These are phyloP conservation scores for Rhizopus delemar DNA, from an alignment of 371 early-diverging fungal species.

Conservation along the genomic window DNA sequence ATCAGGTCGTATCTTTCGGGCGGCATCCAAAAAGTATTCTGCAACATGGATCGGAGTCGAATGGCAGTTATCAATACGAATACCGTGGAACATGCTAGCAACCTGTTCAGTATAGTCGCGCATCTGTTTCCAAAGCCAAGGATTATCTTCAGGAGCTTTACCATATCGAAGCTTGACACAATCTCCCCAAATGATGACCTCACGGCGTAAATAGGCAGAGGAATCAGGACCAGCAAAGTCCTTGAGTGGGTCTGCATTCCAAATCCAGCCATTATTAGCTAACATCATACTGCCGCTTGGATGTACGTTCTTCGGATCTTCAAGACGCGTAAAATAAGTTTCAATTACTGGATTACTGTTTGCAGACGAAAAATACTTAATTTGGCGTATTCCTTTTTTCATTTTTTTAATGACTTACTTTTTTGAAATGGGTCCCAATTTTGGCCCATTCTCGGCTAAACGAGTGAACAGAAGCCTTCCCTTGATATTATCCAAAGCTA, in stretches of 20 bases:
- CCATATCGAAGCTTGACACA: conserved; percentile 98
- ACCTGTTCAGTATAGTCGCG: conserved; percentile 82
- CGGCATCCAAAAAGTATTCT: conserved; percentile 86
- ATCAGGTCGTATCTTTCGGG: conserved; percentile 81
- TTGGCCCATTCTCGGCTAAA: conserved; percentile 73
- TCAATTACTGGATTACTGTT: conserved; percentile 79
- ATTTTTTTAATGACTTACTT: conserved; percentile 35
- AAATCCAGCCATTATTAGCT: conserved; percentile 98
- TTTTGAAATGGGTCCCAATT: conserved; percentile 50
- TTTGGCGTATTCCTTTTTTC: background rate
- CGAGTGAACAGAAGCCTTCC: conserved; percentile 84
- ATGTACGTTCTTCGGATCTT: conserved; percentile 48
- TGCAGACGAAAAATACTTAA: background rate
- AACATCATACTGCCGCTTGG: conserved; percentile 64
- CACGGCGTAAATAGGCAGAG: conserved; percentile 86
- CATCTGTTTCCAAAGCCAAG: conserved; percentile 96
- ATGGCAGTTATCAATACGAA: conserved; percentile 98
- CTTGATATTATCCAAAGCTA: conserved; percentile 73
- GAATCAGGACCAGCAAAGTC: conserved; percentile 91
- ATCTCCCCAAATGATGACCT: conserved; percentile 97
- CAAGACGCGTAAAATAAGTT: conserved; percentile 87
- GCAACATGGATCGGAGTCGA: conserved; percentile 96
- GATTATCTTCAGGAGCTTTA: conserved; percentile 76
- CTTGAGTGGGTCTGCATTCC: conserved; percentile 92
- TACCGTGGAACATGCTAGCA: conserved; percentile 90